These are phyloP conservation scores for Ilyonectria sp. DNA, from an alignment of 2,329 filamentous ascomycete species.

Conservation along the genomic window DNA sequence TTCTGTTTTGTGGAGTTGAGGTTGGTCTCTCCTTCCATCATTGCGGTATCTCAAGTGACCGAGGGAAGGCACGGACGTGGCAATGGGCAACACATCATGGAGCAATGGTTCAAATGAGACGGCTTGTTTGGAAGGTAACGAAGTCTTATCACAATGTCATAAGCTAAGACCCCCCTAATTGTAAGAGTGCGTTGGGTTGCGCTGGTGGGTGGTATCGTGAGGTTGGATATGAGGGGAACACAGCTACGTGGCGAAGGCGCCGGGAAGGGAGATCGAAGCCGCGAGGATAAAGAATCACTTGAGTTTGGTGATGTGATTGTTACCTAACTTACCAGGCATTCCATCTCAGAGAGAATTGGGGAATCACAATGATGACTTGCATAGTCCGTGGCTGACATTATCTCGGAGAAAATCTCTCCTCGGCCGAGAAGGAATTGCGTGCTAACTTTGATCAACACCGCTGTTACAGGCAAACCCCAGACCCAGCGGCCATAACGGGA, in stretches of 20 bases:
- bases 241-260: neutral
- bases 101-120: neutral
- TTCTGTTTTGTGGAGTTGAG: neutral
- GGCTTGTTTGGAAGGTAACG: neutral
- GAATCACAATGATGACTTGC: neutral
- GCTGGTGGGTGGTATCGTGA: neutral
- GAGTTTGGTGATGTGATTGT: neutral
- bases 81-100: neutral
- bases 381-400: neutral
- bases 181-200: no score
- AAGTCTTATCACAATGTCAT: neutral
- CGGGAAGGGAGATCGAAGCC: neutral
- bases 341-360: neutral
- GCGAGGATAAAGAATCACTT: neutral
- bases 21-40: neutral
- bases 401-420: constrained; percentile 6
- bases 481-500: neutral
- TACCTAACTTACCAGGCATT: neutral
- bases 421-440: no score
- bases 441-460: neutral
- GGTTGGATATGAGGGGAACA: neutral
- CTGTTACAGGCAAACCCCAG: neutral
- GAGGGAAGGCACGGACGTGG: no score
- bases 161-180: neutral
- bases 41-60: neutral